These are phyloP conservation scores for Puya raimondii DNA, from an alignment of 176 grass and related monocot genomes.

Conservation along the genomic window DNA sequence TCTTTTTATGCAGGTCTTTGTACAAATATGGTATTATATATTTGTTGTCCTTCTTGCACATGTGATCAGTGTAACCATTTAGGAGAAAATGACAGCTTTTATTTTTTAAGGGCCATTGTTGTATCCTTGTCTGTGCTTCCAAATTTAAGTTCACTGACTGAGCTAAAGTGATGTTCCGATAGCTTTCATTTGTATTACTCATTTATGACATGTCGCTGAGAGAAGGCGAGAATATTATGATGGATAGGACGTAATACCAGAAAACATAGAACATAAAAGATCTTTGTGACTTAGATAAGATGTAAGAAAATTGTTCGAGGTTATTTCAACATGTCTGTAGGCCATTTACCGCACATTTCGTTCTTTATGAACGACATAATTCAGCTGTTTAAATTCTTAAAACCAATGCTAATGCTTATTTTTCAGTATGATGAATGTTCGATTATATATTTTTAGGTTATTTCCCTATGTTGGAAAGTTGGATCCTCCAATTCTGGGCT, in stretches of 20 bases:
- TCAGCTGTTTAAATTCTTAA: not conserved
- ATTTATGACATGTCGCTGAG: not conserved
- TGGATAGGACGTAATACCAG: not conserved
- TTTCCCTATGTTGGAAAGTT: slow-evolving; percentile 31
- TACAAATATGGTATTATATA: too few relatives aligned
- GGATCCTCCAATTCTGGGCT: slow-evolving; percentile 26
- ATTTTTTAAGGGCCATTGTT: too few relatives aligned
- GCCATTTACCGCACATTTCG: too few relatives aligned
- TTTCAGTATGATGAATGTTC: not conserved
- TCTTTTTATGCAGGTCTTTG: too few relatives aligned
- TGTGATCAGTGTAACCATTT: too few relatives aligned
- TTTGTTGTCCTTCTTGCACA: too few relatives aligned
- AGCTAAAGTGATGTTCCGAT: not conserved
- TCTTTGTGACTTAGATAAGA: not conserved
- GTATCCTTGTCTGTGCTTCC: not conserved
- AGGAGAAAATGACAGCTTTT: too few relatives aligned
- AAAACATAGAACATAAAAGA: not conserved
- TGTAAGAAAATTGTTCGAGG: not conserved
- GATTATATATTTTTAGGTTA: slow-evolving; percentile 21
- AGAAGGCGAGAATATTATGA: not conserved
- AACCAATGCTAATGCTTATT: not conserved
- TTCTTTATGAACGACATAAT: not conserved
- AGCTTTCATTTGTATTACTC: too few relatives aligned
- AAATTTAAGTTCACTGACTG: not conserved
- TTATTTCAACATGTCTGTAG: not conserved